These are phyloP conservation scores for Colletotrichum sp. DNA, from an alignment of 2,329 filamentous ascomycete species.

Conservation along the genomic window DNA sequence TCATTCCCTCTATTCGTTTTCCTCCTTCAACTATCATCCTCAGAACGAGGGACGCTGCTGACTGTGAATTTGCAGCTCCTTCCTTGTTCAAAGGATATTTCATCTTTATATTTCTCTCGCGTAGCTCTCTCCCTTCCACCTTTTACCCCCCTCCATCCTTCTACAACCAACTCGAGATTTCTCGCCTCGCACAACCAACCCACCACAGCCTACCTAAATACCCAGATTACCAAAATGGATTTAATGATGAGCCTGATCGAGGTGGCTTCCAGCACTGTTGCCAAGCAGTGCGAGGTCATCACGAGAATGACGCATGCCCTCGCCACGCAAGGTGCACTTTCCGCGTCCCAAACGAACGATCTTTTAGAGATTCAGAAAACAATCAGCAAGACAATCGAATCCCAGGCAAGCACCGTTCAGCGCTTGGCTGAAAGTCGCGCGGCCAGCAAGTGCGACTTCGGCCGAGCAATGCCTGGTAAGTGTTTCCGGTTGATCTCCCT, in stretches of 20 bases:
- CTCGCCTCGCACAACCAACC: neutral
- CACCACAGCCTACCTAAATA: neutral
- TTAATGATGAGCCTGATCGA: neutral
- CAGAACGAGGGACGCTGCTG: neutral
- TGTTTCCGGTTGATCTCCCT: neutral
- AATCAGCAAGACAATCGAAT: neutral
- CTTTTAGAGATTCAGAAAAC: neutral
- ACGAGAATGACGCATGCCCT: neutral
- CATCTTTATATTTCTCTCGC: neutral
- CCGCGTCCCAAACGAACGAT: neutral
- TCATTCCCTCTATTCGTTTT: fast-evolving
- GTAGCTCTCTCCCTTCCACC: neutral
- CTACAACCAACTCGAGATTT: neutral
- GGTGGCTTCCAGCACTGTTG: neutral
- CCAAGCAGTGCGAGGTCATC: neutral
- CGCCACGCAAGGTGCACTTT: neutral
- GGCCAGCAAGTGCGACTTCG: neutral
- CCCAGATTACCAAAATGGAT: neutral
- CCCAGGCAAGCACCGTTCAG: neutral
- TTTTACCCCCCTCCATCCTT: neutral
- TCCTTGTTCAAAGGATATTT: neutral
- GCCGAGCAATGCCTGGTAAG: neutral
- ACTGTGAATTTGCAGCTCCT: neutral
- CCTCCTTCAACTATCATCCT: fast-evolving
- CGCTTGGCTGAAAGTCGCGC: fast-evolving